These are phyloP conservation scores for Torrubiella hemipterigena DNA, from an alignment of 2,329 filamentous ascomycete genomes.

Conservation along the genomic window DNA sequence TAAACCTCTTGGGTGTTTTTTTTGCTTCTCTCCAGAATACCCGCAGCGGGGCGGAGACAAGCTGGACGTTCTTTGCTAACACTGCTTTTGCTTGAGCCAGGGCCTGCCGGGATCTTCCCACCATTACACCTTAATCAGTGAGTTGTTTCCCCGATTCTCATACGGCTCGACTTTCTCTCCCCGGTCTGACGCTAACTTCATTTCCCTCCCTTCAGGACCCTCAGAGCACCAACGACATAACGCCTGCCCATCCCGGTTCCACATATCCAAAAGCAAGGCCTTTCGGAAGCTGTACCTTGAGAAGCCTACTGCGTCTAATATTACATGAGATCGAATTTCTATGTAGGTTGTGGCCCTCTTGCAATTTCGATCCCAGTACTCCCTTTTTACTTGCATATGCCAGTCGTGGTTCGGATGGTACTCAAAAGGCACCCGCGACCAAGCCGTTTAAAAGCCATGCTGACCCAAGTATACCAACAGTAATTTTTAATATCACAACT, in stretches of 20 bases:
- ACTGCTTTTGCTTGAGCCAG: no score
- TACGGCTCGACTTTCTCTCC: no score
- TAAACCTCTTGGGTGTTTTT: background rate
- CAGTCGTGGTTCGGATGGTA: constrained; percentile 1
- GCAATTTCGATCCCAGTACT: constrained; percentile 7
- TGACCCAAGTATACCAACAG: constrained; percentile 4
- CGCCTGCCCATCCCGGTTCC: no score
- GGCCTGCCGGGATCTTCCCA: background rate
- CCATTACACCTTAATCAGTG: no score
- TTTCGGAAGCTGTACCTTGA: background rate
- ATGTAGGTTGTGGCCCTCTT: constrained; percentile 6
- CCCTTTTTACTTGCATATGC: constrained; percentile 6
- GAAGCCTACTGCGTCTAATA: background rate
- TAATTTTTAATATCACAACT: background rate
- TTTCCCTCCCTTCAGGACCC: constrained; percentile 7
- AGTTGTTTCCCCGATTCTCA: no score
- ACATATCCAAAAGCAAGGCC: background rate
- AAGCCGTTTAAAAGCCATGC: constrained; percentile 5
- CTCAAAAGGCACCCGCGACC: background rate
- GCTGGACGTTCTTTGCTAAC: no score
- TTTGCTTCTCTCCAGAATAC: background rate
- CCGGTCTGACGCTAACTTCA: no score
- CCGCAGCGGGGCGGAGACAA: background rate
- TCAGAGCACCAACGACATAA: constrained; percentile 5
- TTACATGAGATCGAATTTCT: constrained; percentile 1